Evolutionary conservation across 208 protist species (phyloP).

Genomic region (Herpetomonas samuelpessoai): DNA sequence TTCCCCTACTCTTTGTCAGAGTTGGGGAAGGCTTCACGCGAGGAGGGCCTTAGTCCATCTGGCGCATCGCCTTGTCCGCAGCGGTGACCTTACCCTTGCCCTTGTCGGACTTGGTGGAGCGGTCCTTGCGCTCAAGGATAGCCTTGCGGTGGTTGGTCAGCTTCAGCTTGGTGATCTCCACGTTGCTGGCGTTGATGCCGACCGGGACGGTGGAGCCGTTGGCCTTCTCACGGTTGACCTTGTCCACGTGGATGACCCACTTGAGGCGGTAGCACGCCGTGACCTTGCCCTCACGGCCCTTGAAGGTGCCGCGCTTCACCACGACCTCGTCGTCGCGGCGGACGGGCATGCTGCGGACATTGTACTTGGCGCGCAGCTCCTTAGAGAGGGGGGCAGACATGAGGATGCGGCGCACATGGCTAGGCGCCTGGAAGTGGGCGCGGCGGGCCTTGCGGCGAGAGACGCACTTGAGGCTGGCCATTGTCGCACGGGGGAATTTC

Average conservation of each 20-base stretch:
- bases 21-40: too few relatives aligned
- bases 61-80: constrained; percentile 91
- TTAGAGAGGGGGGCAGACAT: constrained; percentile 99
- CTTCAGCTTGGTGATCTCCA: constrained; percentile 99
- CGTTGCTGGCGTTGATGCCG: constrained; percentile 98
- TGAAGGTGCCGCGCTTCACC: constrained; percentile 95
- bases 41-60: constrained; percentile 94
- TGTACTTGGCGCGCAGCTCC: constrained; percentile 98
- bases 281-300: constrained; percentile 97
- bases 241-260: constrained; percentile 99
- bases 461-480: constrained; percentile 87
- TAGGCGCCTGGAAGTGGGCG: constrained; percentile 99
- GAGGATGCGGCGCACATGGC: constrained; percentile 94
- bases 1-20: too few relatives aligned
- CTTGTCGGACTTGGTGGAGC: constrained; percentile 88
- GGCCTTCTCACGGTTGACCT: constrained; percentile 96
- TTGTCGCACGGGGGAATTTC: constrained; percentile 34
- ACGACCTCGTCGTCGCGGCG: constrained; percentile 99
- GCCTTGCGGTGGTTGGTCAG: constrained; percentile 98
- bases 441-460: constrained; percentile 97
- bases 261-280: constrained; percentile 97
- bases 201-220: constrained; percentile 93
- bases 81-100: constrained; percentile 90
- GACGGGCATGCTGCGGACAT: constrained; percentile 97
- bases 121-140: constrained; percentile 95